Base-by-base conservation (phyloP, 75 land plant genomes). In the Picea glauca region DNA sequence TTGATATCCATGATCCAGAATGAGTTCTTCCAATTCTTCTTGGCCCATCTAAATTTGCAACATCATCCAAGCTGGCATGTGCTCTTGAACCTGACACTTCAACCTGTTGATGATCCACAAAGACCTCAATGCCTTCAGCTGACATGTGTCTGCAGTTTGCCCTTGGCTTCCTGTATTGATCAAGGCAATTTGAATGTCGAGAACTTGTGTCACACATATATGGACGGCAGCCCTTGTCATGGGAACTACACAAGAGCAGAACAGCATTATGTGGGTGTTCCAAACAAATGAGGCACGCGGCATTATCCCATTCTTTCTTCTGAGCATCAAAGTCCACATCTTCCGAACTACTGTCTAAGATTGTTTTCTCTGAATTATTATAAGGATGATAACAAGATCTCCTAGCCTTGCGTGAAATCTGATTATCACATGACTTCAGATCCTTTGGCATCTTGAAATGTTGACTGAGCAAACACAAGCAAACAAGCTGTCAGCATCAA, bases 141-240 rank as follows among this genome's bases (percentile, higher is more conserved):
- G 35, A 21, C 18, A 72, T 72, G 13, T 31, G 1, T 32, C 43
- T 72, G 23, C 23, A 62, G 23, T 62, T 62, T 21, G 63, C 20
- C 23, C 63, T 62, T 54, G 91, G 82, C 81, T 93, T 93, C 40
- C 87, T 68, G 58, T 84, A 93, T 76, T 91, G 95, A 43, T 93
- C 95, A 38, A 93, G 84, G 62, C 95, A 93, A 77, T 93, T 93
- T 13, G 95, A 91, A 63, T 91, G 95, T 30, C 95, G 93, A 56
- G 87, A 89, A 74, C 95, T 93, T 1, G 95, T 93, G 72, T 93
- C 93, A 81, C 95, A 93, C 93, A 93, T 93, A 78, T 81, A 93
- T 33, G 95, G 91, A 5, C 93, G 93, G 65, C 96, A 93, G 11
- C 96, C 96, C 60, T 86, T 93, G 3, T 91, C 91, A 84, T 87